These are phyloP conservation scores for Cyberlindnera amylophila DNA, from an alignment of 805 yeast species.

Conservation along the genomic window DNA sequence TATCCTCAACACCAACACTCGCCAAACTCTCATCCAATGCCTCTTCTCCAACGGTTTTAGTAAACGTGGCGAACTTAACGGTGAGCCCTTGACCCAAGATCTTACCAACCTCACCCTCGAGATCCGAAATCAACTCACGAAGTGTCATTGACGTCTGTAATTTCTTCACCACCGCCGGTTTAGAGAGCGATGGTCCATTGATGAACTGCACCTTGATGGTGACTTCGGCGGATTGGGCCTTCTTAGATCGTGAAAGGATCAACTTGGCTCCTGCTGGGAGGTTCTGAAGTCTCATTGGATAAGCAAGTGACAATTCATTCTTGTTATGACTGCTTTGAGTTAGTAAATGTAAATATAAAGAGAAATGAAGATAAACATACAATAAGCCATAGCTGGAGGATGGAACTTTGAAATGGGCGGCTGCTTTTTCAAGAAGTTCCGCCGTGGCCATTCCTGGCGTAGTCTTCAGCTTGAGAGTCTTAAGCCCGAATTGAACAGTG, in stretches of 20 bases:
- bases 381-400: constrained; percentile 24
- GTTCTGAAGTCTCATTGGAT: constrained; percentile 42
- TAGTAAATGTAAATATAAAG: neutral
- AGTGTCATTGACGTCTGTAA: constrained; percentile 16
- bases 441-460: constrained; percentile 35
- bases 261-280: constrained; percentile 44
- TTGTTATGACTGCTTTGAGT: constrained; percentile 28
- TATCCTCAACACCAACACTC: constrained; percentile 24
- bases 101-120: constrained; percentile 20
- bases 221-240: constrained; percentile 11
- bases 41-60: constrained; percentile 17
- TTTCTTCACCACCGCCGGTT: constrained; percentile 26
- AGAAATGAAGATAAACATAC: constrained; percentile 11
- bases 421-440: constrained; percentile 34
- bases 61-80: constrained; percentile 21
- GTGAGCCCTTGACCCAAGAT: constrained; percentile 16
- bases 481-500: constrained; percentile 33
- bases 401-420: constrained; percentile 35
- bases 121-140: constrained; percentile 12
- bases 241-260: constrained; percentile 21
- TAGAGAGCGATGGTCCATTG: constrained; percentile 21
- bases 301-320: constrained; percentile 32
- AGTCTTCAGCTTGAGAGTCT: constrained; percentile 31
- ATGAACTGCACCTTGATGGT: constrained; percentile 32
- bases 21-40: constrained; percentile 11